Evolutionary conservation across 2,329 filamentous ascomycete genomes (phyloP), one percentile per base, ranked within the genome.

Genomic region (Colletotrichum lentis): DNA sequence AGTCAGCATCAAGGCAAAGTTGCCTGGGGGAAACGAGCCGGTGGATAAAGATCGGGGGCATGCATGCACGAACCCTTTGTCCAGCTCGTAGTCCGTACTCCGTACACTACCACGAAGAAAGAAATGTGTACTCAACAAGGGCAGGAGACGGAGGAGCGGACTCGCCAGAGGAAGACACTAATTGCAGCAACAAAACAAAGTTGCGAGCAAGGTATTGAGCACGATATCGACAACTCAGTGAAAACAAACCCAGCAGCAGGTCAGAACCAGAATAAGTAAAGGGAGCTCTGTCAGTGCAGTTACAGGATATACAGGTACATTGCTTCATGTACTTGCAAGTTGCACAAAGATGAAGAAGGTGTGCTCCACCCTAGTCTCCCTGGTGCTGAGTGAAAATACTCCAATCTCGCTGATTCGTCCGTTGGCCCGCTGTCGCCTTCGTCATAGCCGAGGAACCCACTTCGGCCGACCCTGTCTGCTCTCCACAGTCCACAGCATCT

Each of bases 381-480:
- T 22, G 55, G 53, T 64, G 65, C 60, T 64, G 64, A 69, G 64
- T 65, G 68, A 71, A 71, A 70, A 70, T 70, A 71, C 62, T 70
- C 58, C 55, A 62, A 41, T 60, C 16, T 49, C 18, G 20, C 47
- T 70, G 70, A 71, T 71, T 71, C 59, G 70, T 43, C 62, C 47
- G 54, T 52, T 71, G 70, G 70, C 50, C 70, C 70, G 70, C 54
- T 37, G 62, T 70, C 44, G 46, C 67, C 67, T 67, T 67, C 68
- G 70, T 71, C 70, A 71, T 71, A 71, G 70, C 70, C 70, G 68
- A 71, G 61, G 58, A 49, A 41, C 43, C 68, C 69, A 71, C 64
- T 35, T 62, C 49, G 46, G 53, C 41, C 27, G 50, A 60, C 68
- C 64, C 59, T 64, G 59, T n/a, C 62, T 35, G 18, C 53, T 39